phyloP scores from a whole-genome alignment of 371 early-diverging fungal genomes.

The Mortierella sp. region DNA sequence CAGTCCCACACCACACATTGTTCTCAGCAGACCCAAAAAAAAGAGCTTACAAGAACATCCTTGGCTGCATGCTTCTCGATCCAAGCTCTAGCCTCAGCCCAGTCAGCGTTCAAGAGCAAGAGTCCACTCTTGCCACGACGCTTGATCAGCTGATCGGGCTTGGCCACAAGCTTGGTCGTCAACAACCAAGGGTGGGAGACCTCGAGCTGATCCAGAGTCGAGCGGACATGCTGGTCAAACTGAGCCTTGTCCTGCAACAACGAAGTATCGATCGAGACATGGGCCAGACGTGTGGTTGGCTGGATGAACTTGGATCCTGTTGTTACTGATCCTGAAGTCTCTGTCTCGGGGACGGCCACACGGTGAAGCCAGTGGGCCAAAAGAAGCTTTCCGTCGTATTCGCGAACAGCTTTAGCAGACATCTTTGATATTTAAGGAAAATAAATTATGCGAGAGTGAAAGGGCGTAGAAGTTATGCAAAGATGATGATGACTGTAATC shows the following conservation, averaged over 20 bases:
- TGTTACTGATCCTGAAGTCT: slow-evolving; percentile 15
- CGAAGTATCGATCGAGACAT: slow-evolving; percentile 78
- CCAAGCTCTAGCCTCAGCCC: slow-evolving; percentile 91
- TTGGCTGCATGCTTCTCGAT: slow-evolving; percentile 89
- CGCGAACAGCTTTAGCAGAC: slow-evolving; percentile 97
- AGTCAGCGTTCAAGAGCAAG: slow-evolving; percentile 89
- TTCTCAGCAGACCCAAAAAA: not conserved
- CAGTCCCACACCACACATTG: too few species aligned
- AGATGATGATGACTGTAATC: not conserved
- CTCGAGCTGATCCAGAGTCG: slow-evolving; percentile 76
- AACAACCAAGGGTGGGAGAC: slow-evolving; percentile 72
- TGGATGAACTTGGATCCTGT: slow-evolving; percentile 66
- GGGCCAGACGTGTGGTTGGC: slow-evolving; percentile 82
- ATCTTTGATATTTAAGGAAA: slow-evolving; percentile 58
- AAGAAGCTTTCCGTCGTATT: slow-evolving; percentile 96
- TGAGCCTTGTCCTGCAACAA: slow-evolving; percentile 59
- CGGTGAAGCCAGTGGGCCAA: slow-evolving; percentile 88
- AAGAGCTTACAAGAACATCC: slow-evolving; percentile 75
- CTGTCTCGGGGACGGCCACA: slow-evolving; percentile 65
- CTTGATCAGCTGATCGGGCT: slow-evolving; percentile 98
- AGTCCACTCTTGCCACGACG: slow-evolving; percentile 97
- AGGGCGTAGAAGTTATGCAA: not conserved
- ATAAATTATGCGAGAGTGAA: not conserved
- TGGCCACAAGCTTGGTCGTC: slow-evolving; percentile 89
- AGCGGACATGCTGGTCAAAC: slow-evolving; percentile 68